Base-by-base conservation (phyloP, 192 early-diverging fungal species). In the Coemansia sp. region DNA sequence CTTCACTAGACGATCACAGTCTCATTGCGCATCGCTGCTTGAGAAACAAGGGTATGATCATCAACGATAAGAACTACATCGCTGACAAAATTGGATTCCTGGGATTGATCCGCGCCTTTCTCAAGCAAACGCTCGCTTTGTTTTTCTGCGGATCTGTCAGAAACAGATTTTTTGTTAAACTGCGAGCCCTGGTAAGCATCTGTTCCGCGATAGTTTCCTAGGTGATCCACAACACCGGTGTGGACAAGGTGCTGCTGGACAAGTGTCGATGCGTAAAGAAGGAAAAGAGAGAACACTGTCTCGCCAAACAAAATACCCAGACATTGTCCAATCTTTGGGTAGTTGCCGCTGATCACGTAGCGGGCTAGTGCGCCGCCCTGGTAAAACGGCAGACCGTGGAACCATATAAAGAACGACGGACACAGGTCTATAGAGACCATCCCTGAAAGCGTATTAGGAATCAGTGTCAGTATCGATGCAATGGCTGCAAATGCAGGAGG, bases 331-430 rank as follows among this genome's bases (percentile, higher is more conserved):
- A 60, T 12, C 20, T 32, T 59, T 7, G 79, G 72, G 56, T 84
- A 79, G 4, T 74, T 82, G 28, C 83, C 85, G 60, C 73, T 81
- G 36, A 79, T 71, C 14, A 84, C 48, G 56, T 73, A 74, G 11
- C 77, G 68, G n/a, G 72, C 58, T 20, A 84, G 64, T 25, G 66
- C 73, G 38, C 68, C 70, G 33, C 77, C 85, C 12, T 86, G 83
- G 61, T 73, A 80, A 58, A 86, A 86, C 4, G 85, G 85, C 73
- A 78, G 61, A 11, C 80, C 80, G 30, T 86, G 80, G 36, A 81
- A 67, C 40, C 82, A 76, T 25, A 75, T 75, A 57, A 76, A 86
- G 72, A 86, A 84, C n/a, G 31, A 42, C 3, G 85, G 80, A 32
- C 79, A 80, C 58, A 81, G 51, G 36, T 86, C 85, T 11, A 77